Percentiles rank a stretch among this genome's conserved stretches.
phyloP scores from a whole-genome alignment of 352 stramenopile species.

The Phytopythium delawarense region DNA sequence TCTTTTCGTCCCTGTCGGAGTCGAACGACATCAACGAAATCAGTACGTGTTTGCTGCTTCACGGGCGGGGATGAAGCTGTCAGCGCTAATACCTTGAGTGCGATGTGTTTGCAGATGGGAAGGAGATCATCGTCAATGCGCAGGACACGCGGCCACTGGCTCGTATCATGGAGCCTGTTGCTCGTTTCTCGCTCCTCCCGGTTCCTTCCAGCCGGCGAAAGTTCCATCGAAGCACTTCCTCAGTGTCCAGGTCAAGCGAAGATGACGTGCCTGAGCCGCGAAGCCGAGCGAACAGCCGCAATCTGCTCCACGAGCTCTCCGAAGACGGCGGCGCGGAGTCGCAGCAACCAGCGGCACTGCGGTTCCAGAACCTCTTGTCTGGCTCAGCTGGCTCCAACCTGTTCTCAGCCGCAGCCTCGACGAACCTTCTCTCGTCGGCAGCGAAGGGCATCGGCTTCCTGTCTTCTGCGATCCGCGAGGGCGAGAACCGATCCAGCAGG shows the following conservation, averaged over 20 bases:
- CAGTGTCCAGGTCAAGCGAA: constrained; percentile 27
- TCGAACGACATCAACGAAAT: constrained; percentile 84
- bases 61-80: neutral
- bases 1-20: constrained; percentile 84
- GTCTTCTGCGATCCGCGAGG: constrained; percentile 65
- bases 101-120: constrained; percentile 49
- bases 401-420: constrained; percentile 54
- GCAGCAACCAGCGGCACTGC: constrained; percentile 41
- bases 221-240: constrained; percentile 40
- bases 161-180: constrained; percentile 68
- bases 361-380: constrained; percentile 66
- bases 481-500: constrained; percentile 35
- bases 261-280: constrained; percentile 17
- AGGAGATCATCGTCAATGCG: constrained; percentile 58
- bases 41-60: constrained; percentile 35
- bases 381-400: constrained; percentile 61
- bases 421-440: constrained; percentile 56
- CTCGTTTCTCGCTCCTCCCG: constrained; percentile 77
- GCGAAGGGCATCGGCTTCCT: constrained; percentile 83
- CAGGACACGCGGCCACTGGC: constrained; percentile 67
- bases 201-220: constrained; percentile 52
- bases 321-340: constrained; percentile 25
- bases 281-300: constrained; percentile 26
- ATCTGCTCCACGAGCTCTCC: constrained; percentile 36
- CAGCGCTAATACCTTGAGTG: constrained; percentile 10